Evolutionary conservation across 176 grass and related monocot genomes (phyloP).

Genomic region (Ensete glaucum): DNA sequence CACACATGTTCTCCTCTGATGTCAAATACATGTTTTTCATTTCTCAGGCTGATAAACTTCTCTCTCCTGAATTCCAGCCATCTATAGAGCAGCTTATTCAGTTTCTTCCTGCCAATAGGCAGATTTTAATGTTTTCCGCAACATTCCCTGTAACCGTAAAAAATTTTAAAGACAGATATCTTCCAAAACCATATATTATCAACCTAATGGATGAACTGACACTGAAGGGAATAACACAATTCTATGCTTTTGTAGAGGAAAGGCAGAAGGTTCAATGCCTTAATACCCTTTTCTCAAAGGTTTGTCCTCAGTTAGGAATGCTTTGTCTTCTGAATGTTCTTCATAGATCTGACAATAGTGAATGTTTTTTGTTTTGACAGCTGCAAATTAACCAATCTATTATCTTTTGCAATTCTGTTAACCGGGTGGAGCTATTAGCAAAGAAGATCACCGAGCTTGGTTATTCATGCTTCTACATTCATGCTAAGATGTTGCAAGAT

Average conservation of each 20-base stretch:
- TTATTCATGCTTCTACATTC: no score
- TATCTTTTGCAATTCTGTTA: no score
- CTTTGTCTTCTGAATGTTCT: background rate
- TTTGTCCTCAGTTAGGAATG: constrained; percentile 9
- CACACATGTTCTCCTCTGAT: background rate
- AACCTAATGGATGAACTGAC: no score
- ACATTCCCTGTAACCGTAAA: no score
- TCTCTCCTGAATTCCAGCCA: constrained; percentile 31
- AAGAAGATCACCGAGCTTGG: no score
- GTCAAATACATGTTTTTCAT: constrained; percentile 15
- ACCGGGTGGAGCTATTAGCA: no score
- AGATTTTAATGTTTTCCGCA: constrained; percentile 50
- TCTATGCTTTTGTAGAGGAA: constrained; percentile 81
- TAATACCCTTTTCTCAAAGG: constrained; percentile 28
- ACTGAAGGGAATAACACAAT: constrained; percentile 40
- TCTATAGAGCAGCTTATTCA: no score
- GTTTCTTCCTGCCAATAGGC: constrained; percentile 43
- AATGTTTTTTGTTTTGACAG: constrained; percentile 31
- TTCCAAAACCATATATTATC: no score
- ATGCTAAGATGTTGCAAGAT: constrained; percentile 65
- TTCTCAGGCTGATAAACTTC: constrained; percentile 63
- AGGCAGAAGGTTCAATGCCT: constrained; percentile 1
- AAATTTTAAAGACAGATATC: no score
- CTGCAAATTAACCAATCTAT: constrained; percentile 29
- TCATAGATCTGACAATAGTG: constrained; percentile 9